Base-by-base conservation (phyloP, 768 basidiomycete species). In the Zangia roseola region DNA sequence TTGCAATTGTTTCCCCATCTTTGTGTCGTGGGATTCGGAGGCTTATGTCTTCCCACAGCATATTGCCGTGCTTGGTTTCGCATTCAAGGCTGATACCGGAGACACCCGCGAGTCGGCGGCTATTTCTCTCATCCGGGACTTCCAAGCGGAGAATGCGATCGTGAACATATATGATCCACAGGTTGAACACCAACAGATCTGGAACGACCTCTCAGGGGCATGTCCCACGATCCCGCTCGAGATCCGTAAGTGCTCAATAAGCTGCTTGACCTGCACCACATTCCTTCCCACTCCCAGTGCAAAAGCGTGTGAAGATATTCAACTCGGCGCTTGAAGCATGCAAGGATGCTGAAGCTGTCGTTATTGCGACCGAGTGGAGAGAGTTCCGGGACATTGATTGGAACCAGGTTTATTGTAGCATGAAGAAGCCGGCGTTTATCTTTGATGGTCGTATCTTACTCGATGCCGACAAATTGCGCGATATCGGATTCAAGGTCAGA, bases 21-120 rank as follows among this genome's bases (percentile, higher is more conserved):
- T 38, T 43, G 50, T 38, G n/a, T 21, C 52, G 34, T 59, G 52
- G 19, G 54, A 42, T 25, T 31, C 31, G 31, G 21, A 28, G 25
- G 24, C 5, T 17, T 10, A 52, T 45, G 16, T 28, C 24, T 49
- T 56, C 39, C 26, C 25, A 34, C 67, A 86, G 93, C 84, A 84
- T 63, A 94, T 99, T 61, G 91, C 97, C 37, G 90, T 99, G 39
- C 84, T 99, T 36, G 95, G 95, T 10, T 99, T 97, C 69, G 97
- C 95, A 4, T 97, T 97, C 85, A 97, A 97, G 77, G 95, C 97
- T 36, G 94, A 98, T 69, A 99, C 97, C 12, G 97, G 97, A 52
- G 97, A 99, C 68, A 99, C 97, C 33, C 93, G 97, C 69, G 97
- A 98, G 74, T 94, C 93, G 3, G 86, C 97, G 24, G 83, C 97